Conservation (phyloP, 2,329 filamentous ascomycete genomes). For the Talaromyces atroroseus region DNA sequence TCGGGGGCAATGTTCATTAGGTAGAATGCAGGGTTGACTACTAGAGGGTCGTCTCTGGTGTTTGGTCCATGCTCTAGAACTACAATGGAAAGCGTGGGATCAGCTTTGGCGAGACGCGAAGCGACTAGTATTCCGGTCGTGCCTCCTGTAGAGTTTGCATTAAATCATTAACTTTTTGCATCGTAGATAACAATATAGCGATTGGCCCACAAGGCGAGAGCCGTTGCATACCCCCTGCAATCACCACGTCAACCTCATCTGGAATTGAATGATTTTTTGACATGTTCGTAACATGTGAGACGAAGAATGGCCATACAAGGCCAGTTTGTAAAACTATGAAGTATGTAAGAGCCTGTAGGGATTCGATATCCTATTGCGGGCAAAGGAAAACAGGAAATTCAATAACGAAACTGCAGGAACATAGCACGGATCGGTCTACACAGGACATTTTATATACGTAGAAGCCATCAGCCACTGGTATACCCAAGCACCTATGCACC, state of each 20-base stretch:
- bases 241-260: slow-evolving; percentile 1
- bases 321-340: too few relatives aligned
- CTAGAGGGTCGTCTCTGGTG: slow-evolving; percentile 46
- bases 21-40: slow-evolving; percentile 51
- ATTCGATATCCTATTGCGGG: too few relatives aligned
- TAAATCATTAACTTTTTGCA: background rate
- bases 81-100: slow-evolving; percentile 46
- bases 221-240: slow-evolving; percentile 10
- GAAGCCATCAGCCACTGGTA: too few relatives aligned
- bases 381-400: too few relatives aligned
- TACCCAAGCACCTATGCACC: too few relatives aligned
- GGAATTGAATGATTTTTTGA: background rate
- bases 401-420: too few relatives aligned
- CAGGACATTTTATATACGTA: too few relatives aligned
- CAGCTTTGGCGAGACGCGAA: slow-evolving; percentile 46
- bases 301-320: too few relatives aligned
- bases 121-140: slow-evolving; percentile 48
- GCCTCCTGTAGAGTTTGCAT: slow-evolving; percentile 30
- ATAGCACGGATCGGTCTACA: too few relatives aligned
- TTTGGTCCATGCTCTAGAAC: slow-evolving; percentile 52
- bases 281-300: background rate
- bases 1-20: slow-evolving; percentile 44
- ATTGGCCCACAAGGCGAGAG: too few relatives aligned
- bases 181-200: too few relatives aligned
- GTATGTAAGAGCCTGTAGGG: too few relatives aligned